Base-by-base conservation (phyloP, 805 yeast species). In the Wickerhamomyces bovis region DNA sequence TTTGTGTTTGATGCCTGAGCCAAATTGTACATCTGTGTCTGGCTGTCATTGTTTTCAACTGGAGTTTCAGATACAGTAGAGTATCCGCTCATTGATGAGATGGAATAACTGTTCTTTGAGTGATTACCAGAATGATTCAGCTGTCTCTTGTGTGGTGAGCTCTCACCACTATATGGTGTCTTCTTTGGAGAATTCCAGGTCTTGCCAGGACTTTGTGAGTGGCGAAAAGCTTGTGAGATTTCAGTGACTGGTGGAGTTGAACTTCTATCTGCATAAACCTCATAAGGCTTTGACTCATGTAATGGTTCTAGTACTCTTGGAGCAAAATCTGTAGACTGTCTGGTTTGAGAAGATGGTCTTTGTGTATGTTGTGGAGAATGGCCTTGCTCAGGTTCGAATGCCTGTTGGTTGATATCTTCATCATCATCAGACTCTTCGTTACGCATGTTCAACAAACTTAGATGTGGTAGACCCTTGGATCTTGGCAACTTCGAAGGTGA, bases 401-500 rank as follows among this genome's bases (percentile, higher is more conserved):
- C 38, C 15, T 43, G 35, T 42, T 44, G 44, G 13, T 33, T 46
- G 20, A 35, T 50, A 8, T 46, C 48, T 4, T 43, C 53, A 10
- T 47, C 48, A 4, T 48, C 46, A 20, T 48, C 53, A 25, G 48
- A 45, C 11, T 54, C 57, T 28, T 57, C 59, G 31, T 53, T 61
- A 23, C 59, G 46, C 39, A 60, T 42, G 22, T 53, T 58, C 44
- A 58, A 28, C 6, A 58, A 26, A 45, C 56, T 57, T 25, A 60
- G 43, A 38, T 55, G 60, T 18, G 64, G 63, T 3, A 58, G 41
- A 11, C 49, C 62, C 35, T 51, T 53, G n/a, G 49, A 54, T 43
- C 62, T 48, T 18, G 61, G 56, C 15, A 56, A 31, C 36, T 52
- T 59, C 3, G 61, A 56, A 19, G 62, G 63, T 1, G 62, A 52